Evolutionary conservation across 805 yeast genomes (phyloP), one percentile per base, ranked within the genome.

Genomic region (Torulaspora franciscae): DNA sequence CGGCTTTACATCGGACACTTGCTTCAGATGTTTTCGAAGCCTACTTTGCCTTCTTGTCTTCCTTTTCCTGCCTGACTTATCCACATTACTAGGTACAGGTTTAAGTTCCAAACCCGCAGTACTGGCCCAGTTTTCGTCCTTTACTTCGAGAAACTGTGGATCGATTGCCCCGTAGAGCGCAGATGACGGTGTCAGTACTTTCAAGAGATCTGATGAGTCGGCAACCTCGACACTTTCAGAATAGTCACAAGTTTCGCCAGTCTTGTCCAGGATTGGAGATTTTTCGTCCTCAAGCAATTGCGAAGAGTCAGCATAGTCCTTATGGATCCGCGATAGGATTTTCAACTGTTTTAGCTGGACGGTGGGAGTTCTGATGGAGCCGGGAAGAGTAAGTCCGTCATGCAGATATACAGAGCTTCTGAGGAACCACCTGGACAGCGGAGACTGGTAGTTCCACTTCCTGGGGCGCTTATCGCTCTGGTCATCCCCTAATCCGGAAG

Each of bases 371-470:
- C 55, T 48, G 7, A 47, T 48, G 1, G 54, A 42, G n/a, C 33
- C 44, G 6, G 46, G 42, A 23, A 42, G 37, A 3, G 46, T 34
- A 24, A 36, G 19, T 7, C 48, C 40, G 46, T 52, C 35, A 32
- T 50, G 37, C 2, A 63, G 40, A 42, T 61, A 62, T 2, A 61
- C 52, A 1, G 67, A 59, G 17, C 57, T 56, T 32, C 63, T 52
- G 17, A 62, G 43, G 45, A 64, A 63, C 67, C 67, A 63, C 42
- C 57, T 54, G 7, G 67, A 61, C 9, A 64, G 45, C 4, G 68
- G 68, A 1, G 68, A 64, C n/a, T 55, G 56, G 44, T 63, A 64
- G 25, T 46, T 53, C 68, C 68, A 64, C 39, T 52, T 52, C 4
- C 45, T 37, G 8, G 27, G 15, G 11, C 28, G 25, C 23, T 29